Evolutionary conservation across 805 yeast genomes (phyloP).

Genomic region (Barnettozyma salicaria): DNA sequence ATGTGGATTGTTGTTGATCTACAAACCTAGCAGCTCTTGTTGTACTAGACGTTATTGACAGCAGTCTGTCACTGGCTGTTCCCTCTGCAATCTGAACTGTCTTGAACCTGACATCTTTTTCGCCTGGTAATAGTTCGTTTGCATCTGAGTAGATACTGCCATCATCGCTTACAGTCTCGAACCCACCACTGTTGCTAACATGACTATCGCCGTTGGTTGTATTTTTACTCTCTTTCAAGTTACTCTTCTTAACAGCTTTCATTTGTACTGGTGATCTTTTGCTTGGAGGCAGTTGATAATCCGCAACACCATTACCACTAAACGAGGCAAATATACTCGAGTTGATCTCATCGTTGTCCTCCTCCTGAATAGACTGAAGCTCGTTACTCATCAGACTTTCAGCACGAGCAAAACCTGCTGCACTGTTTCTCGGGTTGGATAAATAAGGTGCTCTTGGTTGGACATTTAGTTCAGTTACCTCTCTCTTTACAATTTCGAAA

Average conservation of each 20-base stretch:
- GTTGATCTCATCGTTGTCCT: conserved; percentile 12
- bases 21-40: background rate
- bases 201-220: conserved; percentile 13
- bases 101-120: conserved; percentile 3
- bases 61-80: background rate
- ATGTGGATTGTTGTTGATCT: background rate
- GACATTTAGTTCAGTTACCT: conserved; percentile 28
- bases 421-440: conserved; percentile 11
- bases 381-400: conserved; percentile 26
- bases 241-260: conserved; percentile 5
- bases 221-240: conserved; percentile 1
- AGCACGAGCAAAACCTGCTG: conserved; percentile 24
- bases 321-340: background rate
- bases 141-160: conserved; percentile 24
- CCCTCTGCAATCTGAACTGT: background rate
- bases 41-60: background rate
- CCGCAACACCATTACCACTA: conserved; percentile 1
- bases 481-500: conserved; percentile 42
- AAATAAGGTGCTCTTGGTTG: conserved; percentile 2
- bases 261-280: background rate
- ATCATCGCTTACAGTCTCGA: too few relatives aligned
- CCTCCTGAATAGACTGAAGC: conserved; percentile 28
- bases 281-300: background rate
- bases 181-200: too few relatives aligned
- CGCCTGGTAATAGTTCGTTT: conserved; percentile 15